Conservation (phyloP, 768 basidiomycete species). For the Amanita muscaria region DNA sequence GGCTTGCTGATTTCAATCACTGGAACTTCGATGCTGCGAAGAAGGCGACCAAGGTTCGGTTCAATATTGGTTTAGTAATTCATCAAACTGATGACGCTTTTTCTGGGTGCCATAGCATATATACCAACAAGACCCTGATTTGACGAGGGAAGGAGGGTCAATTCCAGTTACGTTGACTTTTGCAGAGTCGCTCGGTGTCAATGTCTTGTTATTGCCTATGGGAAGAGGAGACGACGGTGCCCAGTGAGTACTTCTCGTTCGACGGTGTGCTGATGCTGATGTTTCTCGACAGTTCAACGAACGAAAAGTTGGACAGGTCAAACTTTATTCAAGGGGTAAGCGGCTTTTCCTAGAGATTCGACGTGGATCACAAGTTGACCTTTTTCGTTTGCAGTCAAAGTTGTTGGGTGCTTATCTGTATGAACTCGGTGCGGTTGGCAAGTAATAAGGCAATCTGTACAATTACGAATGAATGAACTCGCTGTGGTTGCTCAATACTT, state of each 20-base stretch:
- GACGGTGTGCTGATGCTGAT: neutral
- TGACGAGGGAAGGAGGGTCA: slow-evolving; percentile 88
- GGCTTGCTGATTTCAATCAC: slow-evolving; percentile 79
- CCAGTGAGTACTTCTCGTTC: slow-evolving; percentile 45
- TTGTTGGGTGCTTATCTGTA: slow-evolving; percentile 76
- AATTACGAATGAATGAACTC: no score
- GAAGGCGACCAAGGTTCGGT: slow-evolving; percentile 67
- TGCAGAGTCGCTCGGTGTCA: slow-evolving; percentile 78
- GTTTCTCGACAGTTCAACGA: slow-evolving; percentile 55
- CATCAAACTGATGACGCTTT: no score
- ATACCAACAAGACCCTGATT: slow-evolving; percentile 69
- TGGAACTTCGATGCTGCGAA: slow-evolving; percentile 92
- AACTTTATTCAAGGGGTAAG: slow-evolving; percentile 85
- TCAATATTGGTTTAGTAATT: slow-evolving; percentile 18
- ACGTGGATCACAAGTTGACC: no score
- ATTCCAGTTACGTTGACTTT: slow-evolving; percentile 94
- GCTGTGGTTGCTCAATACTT: no score
- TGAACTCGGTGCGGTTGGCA: slow-evolving; percentile 41
- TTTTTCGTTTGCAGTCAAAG: slow-evolving; percentile 41
- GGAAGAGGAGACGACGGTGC: slow-evolving; percentile 93
- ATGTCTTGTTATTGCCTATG: slow-evolving; percentile 87
- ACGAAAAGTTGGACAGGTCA: slow-evolving; percentile 87
- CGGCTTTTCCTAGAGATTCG: no score
- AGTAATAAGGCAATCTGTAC: slow-evolving; percentile 3
- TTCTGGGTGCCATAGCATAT: slow-evolving; percentile 31